A percentile compares a stretch with the other conserved stretches of the same genome.
These are phyloP conservation scores for Priceomyces melissophilus DNA, from an alignment of 805 yeast species.

Conservation along the genomic window DNA sequence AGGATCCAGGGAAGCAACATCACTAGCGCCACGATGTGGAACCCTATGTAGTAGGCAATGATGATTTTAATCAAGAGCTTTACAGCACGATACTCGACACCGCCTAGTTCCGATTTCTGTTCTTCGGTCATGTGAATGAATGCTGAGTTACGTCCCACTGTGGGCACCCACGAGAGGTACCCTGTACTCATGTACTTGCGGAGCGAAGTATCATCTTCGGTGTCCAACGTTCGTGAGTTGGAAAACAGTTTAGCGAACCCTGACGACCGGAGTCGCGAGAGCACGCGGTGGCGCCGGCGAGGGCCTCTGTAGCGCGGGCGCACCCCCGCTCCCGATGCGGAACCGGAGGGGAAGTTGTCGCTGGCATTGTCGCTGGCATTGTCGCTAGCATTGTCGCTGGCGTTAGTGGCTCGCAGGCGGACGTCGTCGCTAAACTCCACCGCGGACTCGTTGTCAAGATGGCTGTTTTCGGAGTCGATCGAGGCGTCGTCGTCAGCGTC, in stretches of 20 bases:
- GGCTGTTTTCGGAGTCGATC: slow-evolving; percentile 4
- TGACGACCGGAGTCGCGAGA: too few species aligned
- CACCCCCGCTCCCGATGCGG: too few species aligned
- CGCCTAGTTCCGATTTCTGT: slow-evolving; percentile 94
- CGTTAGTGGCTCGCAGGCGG: too few species aligned
- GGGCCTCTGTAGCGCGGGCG: too few species aligned
- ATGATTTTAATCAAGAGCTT: slow-evolving; percentile 70
- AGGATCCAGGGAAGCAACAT: slow-evolving; percentile 63
- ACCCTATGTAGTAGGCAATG: slow-evolving; percentile 67
- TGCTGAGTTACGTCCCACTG: slow-evolving; percentile 89
- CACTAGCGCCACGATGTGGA: slow-evolving; percentile 55
- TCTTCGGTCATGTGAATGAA: slow-evolving; percentile 76
- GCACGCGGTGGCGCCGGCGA: too few species aligned
- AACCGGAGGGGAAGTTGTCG: too few species aligned
- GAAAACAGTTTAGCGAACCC: too few species aligned
- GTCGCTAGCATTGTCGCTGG: too few species aligned
- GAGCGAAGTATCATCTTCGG: slow-evolving; percentile 10
- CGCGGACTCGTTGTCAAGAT: neutral
- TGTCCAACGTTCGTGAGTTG: too few species aligned
- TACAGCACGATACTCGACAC: slow-evolving; percentile 91
- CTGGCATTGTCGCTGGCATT: too few species aligned
- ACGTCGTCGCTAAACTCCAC: too few species aligned
- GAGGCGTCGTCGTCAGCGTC: slow-evolving; percentile 8
- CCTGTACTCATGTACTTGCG: slow-evolving; percentile 45
- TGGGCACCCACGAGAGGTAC: slow-evolving; percentile 87